Percentiles rank a stretch among this genome's conserved stretches.
These are phyloP conservation scores for Aurinia saxatilis DNA, from an alignment of 345 rosid species.

Conservation along the genomic window DNA sequence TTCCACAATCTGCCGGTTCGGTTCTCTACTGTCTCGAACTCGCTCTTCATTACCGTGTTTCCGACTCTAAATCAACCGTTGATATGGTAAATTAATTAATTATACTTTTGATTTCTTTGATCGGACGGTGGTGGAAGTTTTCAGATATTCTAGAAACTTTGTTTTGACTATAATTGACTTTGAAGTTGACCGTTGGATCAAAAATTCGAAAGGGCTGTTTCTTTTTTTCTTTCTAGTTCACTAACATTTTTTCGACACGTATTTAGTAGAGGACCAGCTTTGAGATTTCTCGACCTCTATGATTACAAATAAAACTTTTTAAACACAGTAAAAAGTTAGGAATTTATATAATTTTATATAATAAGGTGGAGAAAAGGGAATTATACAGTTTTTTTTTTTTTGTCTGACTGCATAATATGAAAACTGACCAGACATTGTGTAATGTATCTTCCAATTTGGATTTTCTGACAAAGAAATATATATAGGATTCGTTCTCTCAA, in stretches of 20 bases:
- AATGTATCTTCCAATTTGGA: conserved; percentile 63
- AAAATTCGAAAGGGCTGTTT: background rate
- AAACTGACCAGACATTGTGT: conserved; percentile 55
- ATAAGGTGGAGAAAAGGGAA: conserved; percentile 2
- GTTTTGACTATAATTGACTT: conserved; percentile 17
- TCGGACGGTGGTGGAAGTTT: conserved; percentile 6
- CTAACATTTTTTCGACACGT: conserved; percentile 24
- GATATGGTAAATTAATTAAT: too few relatives aligned
- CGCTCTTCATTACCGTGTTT: conserved; percentile 51
- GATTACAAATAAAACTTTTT: conserved; percentile 12
- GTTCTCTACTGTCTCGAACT: conserved; percentile 88
- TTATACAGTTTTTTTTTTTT: conserved; percentile 16
- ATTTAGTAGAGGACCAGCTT: conserved; percentile 15
- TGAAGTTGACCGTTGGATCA: conserved; percentile 7
- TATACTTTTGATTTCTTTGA: background rate
- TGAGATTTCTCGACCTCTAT: conserved; percentile 22
- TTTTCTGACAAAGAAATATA: conserved; percentile 52
- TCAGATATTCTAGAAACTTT: conserved; percentile 12
- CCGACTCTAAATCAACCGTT: conserved; percentile 19
- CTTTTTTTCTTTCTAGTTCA: background rate
- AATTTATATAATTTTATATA: background rate
- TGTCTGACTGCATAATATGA: conserved; percentile 31
- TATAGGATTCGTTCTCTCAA: conserved; percentile 10
- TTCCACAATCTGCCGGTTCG: conserved; percentile 51
- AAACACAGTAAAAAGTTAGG: background rate